Conservation (phyloP, 257 asterid genomes). For the Solanum clarkiae region DNA sequence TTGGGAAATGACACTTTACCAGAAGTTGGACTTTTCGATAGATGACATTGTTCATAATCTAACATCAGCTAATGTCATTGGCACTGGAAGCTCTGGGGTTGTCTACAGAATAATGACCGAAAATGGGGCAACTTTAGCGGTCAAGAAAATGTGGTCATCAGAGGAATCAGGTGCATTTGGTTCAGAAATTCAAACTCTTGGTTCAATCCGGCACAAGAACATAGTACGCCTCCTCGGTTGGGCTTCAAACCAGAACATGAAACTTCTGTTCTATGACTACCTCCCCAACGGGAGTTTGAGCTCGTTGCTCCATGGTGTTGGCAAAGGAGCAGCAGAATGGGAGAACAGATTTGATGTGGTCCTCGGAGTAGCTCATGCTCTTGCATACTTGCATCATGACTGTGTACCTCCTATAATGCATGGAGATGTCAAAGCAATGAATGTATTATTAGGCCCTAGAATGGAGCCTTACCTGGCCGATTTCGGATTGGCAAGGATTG, state of each 20-base stretch:
- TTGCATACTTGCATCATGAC: conserved; percentile 83
- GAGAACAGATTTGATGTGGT: conserved; percentile 63
- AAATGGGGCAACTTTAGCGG: conserved; percentile 60
- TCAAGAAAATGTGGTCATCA: conserved; percentile 93
- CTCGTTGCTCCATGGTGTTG: conserved; percentile 84
- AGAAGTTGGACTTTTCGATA: conserved; percentile 60
- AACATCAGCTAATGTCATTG: conserved; percentile 77
- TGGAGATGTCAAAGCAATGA: conserved; percentile 98
- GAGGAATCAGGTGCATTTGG: conserved; percentile 67
- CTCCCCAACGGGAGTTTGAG: conserved; percentile 95
- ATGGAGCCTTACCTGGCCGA: conserved; percentile 92
- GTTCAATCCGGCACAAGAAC: conserved; percentile 88
- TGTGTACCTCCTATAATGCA: conserved; percentile 91
- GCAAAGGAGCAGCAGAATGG: conserved; percentile 86
- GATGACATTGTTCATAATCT: conserved; percentile 62
- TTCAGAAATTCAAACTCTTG: conserved; percentile 70
- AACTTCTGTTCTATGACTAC: conserved; percentile 75
- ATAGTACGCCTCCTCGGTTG: conserved; percentile 85
- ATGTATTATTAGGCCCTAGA: conserved; percentile 57
- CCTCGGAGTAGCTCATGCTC: conserved; percentile 81
- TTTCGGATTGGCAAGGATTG: conserved; percentile 78
- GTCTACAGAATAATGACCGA: conserved; percentile 67
- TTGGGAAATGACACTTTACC: conserved; percentile 88
- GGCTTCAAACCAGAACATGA: conserved; percentile 69
- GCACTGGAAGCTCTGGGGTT: conserved; percentile 97